Conservation (phyloP, 2,329 filamentous ascomycete species). For the Huntiella bhutanensis region DNA sequence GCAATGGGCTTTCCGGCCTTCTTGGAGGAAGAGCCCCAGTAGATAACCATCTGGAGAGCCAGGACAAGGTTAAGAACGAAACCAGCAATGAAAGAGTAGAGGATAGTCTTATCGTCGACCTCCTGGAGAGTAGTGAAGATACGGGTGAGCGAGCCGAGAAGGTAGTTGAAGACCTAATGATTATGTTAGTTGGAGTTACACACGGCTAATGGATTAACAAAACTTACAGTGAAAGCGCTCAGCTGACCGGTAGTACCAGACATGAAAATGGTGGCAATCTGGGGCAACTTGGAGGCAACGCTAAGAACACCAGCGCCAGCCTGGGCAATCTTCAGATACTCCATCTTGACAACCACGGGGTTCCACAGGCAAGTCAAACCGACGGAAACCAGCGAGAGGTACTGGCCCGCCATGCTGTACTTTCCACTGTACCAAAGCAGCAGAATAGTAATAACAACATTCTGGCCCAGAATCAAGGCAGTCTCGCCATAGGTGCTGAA, state of each 20-base stretch:
- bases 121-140: slow-evolving; percentile 97
- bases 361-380: slow-evolving; percentile 45
- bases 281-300: slow-evolving; percentile 80
- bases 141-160: slow-evolving; percentile 74
- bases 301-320: slow-evolving; percentile 66
- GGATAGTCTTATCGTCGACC: slow-evolving; percentile 87
- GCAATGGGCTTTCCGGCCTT: slow-evolving; percentile 22
- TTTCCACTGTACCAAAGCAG: slow-evolving; percentile 69
- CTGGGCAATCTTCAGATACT: slow-evolving; percentile 56
- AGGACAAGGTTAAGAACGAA: slow-evolving; percentile 79
- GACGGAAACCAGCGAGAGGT: slow-evolving; percentile 37
- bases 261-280: slow-evolving; percentile 71
- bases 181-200: neutral
- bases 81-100: slow-evolving; percentile 84
- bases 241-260: slow-evolving; percentile 86
- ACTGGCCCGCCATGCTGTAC: slow-evolving; percentile 48
- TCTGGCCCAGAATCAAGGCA: slow-evolving; percentile 77
- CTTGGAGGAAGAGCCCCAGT: slow-evolving; percentile 57
- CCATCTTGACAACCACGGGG: slow-evolving; percentile 49
- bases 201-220: neutral
- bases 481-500: slow-evolving; percentile 97
- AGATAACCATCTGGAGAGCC: slow-evolving; percentile 81
- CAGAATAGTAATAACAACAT: slow-evolving; percentile 71
- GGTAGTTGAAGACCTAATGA: slow-evolving; percentile 86
- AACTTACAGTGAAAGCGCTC: slow-evolving; percentile 80